phyloP scores from a whole-genome alignment of 2,329 filamentous ascomycete genomes.

The Colletotrichum liaoningense region DNA sequence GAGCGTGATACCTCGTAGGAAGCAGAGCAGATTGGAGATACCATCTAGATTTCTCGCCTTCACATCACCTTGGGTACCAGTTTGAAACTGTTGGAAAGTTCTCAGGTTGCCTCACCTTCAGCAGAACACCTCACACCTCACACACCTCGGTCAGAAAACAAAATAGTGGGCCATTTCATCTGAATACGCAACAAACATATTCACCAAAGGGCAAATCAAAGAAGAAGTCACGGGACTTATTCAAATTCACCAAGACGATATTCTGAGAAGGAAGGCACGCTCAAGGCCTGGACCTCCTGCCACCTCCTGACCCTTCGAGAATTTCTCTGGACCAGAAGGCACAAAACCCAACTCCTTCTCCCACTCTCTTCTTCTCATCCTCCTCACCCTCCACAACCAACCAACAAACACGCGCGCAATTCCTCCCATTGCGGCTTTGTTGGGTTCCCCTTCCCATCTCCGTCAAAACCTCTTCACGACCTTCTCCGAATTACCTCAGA shows the following conservation, averaged over 20 bases:
- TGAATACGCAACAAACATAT: constrained; percentile 1
- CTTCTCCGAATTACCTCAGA: neutral
- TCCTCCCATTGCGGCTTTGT: neutral
- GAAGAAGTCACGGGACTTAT: neutral
- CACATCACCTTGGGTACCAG: constrained; percentile 10
- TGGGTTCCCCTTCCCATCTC: neutral
- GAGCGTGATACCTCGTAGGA: constrained; percentile 29
- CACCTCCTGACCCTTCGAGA: neutral
- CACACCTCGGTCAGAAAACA: constrained; percentile 6
- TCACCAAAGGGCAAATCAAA: constrained; percentile 16
- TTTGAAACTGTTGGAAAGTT: constrained; percentile 6
- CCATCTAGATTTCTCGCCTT: neutral
- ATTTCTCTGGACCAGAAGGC: neutral
- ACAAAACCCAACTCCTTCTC: neutral
- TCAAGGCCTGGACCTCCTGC: constrained; percentile 5
- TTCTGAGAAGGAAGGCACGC: constrained; percentile 25
- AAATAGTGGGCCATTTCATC: constrained; percentile 23
- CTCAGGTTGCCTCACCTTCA: neutral
- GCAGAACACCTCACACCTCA: neutral
- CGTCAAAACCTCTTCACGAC: neutral
- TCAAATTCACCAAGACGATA: constrained; percentile 14
- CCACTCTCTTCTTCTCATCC: neutral
- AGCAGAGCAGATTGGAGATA: constrained; percentile 8
- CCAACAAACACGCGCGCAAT: neutral
- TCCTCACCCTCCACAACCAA: neutral